Evolutionary conservation across 805 yeast species (phyloP).

Genomic region (Schizosaccharomyces cryophilus): DNA sequence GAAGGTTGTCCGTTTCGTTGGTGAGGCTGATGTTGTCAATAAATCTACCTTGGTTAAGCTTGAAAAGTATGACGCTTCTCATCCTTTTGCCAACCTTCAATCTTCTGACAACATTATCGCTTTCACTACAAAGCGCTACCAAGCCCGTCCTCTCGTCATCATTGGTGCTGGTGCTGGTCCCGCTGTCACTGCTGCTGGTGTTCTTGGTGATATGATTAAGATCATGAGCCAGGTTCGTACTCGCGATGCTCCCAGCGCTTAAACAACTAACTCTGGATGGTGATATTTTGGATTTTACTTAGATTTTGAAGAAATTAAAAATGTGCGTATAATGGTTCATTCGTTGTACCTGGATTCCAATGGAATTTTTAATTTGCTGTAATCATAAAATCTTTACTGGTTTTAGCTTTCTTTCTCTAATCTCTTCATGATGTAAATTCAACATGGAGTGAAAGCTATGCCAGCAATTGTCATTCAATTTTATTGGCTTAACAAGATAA

Average conservation of each 20-base stretch:
- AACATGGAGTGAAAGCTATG: too few relatives aligned
- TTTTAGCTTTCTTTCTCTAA: too few relatives aligned
- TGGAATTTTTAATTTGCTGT: too few relatives aligned
- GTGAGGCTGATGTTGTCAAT: constrained; percentile 45
- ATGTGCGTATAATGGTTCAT: too few relatives aligned
- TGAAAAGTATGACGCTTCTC: constrained; percentile 64
- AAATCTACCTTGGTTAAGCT: constrained; percentile 22
- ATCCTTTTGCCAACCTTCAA: constrained; percentile 84
- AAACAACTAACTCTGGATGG: neutral
- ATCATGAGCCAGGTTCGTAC: constrained; percentile 14
- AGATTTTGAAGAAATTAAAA: too few relatives aligned
- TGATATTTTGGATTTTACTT: neutral
- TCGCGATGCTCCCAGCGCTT: neutral
- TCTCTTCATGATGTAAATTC: too few relatives aligned
- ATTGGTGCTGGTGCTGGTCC: constrained; percentile 94
- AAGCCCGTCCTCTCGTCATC: constrained; percentile 63
- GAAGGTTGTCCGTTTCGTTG: constrained; percentile 83
- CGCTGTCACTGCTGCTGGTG: constrained; percentile 65
- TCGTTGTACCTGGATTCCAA: too few relatives aligned
- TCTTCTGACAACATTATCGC: constrained; percentile 93
- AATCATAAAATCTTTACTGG: too few relatives aligned
- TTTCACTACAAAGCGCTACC: constrained; percentile 70
- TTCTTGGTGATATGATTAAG: constrained; percentile 76
- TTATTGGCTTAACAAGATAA: too few relatives aligned
- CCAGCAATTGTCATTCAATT: too few relatives aligned